Evolutionary conservation across 495 filamentous ascomycete genomes (phyloP).

Genomic region (Sporormia fimetaria): DNA sequence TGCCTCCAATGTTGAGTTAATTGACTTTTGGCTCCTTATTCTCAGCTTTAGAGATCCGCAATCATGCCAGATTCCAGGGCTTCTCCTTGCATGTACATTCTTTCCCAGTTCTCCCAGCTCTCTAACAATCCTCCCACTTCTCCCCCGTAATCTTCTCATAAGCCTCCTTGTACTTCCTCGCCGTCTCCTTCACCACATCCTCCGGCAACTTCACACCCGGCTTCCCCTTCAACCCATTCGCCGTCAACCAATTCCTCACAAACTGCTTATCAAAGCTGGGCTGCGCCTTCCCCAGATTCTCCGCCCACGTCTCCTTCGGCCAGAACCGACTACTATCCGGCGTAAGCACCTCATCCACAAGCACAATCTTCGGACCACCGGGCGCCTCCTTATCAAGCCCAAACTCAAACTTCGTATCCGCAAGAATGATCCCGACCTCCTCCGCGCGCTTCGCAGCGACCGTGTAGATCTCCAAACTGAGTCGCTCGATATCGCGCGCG

Average conservation of each 20-base stretch:
- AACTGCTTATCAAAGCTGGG: conserved; percentile 88
- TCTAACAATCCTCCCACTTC: conserved; percentile 10
- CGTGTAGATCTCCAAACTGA: conserved; percentile 63
- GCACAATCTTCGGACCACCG: conserved; percentile 56
- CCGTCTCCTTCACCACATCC: conserved; percentile 52
- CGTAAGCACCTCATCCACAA: conserved; percentile 89
- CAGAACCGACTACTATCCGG: conserved; percentile 68
- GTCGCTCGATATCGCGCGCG: conserved; percentile 59
- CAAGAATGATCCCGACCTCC: conserved; percentile 78
- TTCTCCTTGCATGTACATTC: too few species aligned
- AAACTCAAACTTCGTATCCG: conserved; percentile 81
- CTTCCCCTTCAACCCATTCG: conserved; percentile 58
- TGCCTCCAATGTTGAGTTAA: too few species aligned
- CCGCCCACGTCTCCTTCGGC: conserved; percentile 59
- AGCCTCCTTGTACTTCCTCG: conserved; percentile 54
- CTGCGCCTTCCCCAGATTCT: conserved; percentile 53
- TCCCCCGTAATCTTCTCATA: conserved; percentile 58
- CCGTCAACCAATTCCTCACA: conserved; percentile 73
- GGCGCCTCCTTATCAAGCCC: conserved; percentile 52
- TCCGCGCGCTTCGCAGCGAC: conserved; percentile 49
- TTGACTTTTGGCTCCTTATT: too few species aligned
- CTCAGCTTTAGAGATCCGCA: too few species aligned
- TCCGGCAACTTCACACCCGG: conserved; percentile 55
- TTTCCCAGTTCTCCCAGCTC: too few species aligned
- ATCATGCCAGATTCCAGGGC: too few species aligned